Conservation (phyloP, 345 rosid species). For the Eucalyptus caleyi region DNA sequence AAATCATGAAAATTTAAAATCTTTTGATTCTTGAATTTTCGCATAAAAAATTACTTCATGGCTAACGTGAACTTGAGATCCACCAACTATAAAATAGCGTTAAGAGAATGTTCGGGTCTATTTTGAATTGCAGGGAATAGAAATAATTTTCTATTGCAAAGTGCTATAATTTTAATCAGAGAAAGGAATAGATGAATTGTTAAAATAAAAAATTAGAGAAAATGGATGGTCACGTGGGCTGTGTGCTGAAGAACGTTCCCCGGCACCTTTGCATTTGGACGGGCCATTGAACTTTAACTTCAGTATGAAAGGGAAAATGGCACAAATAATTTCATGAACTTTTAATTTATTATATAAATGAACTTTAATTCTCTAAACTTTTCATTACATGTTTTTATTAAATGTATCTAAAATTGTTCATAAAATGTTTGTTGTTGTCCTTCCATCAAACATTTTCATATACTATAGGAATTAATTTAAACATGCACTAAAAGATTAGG, state of each 20-base stretch:
- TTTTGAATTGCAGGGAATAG: neutral
- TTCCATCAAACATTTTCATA: neutral
- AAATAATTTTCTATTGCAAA: neutral
- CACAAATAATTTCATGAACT: too few species aligned
- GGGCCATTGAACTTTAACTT: neutral
- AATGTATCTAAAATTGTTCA: too few species aligned
- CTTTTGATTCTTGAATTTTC: too few species aligned
- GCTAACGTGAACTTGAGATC: neutral
- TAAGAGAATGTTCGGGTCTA: neutral
- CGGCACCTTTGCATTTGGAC: neutral
- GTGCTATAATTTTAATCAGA: neutral
- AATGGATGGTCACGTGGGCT: neutral
- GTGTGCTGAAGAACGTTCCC: neutral
- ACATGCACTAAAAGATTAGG: too few species aligned
- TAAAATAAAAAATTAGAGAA: neutral
- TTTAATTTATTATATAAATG: neutral
- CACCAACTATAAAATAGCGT: neutral
- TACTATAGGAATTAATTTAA: rapidly evolving
- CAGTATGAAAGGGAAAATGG: too few species aligned
- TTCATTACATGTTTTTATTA: too few species aligned
- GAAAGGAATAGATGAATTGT: neutral
- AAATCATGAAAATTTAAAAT: too few species aligned
- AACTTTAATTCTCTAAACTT: neutral
- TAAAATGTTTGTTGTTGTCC: neutral
- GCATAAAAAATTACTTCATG: too few species aligned